A percentile compares a stretch with the other conserved stretches of the same genome.
Conservation (phyloP, 306 rosid genomes). For the Carpinus fangiana region DNA sequence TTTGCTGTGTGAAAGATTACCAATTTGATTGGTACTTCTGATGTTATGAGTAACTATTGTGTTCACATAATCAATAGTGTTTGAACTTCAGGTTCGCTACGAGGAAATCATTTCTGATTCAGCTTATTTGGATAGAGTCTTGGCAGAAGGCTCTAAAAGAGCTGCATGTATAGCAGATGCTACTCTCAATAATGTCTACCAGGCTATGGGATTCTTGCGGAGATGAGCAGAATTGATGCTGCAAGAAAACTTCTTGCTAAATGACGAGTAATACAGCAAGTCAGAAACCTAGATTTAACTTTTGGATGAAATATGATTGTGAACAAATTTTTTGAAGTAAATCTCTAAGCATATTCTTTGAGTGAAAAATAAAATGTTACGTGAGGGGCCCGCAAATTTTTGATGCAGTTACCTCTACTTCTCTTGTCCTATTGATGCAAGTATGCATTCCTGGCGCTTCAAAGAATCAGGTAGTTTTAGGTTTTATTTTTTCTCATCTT, state of each 20-base stretch:
- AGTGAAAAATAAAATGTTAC: constrained; percentile 33
- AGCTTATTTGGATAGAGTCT: constrained; percentile 75
- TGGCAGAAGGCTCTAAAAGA: constrained; percentile 76
- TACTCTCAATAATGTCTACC: constrained; percentile 73
- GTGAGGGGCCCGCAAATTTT: constrained; percentile 32
- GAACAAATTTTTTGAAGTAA: constrained; percentile 36
- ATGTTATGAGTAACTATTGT: constrained; percentile 20
- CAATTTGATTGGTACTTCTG: background rate
- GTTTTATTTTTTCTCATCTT: constrained; percentile 10
- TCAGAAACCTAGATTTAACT: constrained; percentile 42
- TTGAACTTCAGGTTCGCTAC: constrained; percentile 68
- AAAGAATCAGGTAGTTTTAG: constrained; percentile 1
- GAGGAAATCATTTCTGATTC: constrained; percentile 77
- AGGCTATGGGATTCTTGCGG: constrained; percentile 90
- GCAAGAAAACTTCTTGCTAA: constrained; percentile 21
- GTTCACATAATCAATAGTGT: constrained; percentile 5
- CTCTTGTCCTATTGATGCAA: constrained; percentile 15
- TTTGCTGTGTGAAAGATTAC: constrained; percentile 11
- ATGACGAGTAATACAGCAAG: constrained; percentile 25
- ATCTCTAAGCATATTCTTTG: constrained; percentile 36
- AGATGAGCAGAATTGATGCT: constrained; percentile 46
- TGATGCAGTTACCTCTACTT: constrained; percentile 21
- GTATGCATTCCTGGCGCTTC: background rate
- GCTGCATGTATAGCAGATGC: constrained; percentile 80
- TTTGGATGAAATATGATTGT: constrained; percentile 35